A percentile compares a stretch with the other conserved stretches of the same genome.
Conservation (phyloP, 176 grass and related monocot genomes). For the Luzula sylvatica region DNA sequence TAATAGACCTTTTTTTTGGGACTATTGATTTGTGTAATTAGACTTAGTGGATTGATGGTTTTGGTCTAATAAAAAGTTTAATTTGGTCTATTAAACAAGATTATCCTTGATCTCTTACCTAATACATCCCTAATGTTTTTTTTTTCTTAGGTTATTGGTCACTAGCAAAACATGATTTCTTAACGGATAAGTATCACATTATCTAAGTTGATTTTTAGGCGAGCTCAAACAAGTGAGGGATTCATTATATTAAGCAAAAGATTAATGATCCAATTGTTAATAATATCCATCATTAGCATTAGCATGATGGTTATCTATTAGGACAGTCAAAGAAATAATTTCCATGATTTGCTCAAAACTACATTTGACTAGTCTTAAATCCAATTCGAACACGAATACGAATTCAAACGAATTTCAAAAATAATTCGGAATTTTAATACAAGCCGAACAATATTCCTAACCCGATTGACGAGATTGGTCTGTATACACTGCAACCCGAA, state of each 20-base stretch:
- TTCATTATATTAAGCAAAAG: background rate
- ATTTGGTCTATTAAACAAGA: constrained; percentile 10
- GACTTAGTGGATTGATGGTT: background rate
- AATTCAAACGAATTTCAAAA: too few relatives aligned
- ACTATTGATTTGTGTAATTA: constrained; percentile 11
- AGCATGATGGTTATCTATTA: constrained; percentile 18
- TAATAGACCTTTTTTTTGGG: background rate
- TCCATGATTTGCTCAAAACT: too few relatives aligned
- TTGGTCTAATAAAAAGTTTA: constrained; percentile 10
- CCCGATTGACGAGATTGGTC: too few relatives aligned
- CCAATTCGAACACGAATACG: too few relatives aligned
- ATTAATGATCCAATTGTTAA: constrained; percentile 17
- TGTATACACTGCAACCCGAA: too few relatives aligned
- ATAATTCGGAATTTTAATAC: too few relatives aligned
- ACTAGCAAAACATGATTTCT: constrained; percentile 22
- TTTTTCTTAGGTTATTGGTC: background rate
- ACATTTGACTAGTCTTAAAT: too few relatives aligned
- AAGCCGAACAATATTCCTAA: too few relatives aligned
- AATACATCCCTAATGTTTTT: constrained; percentile 21
- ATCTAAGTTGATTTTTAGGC: constrained; percentile 15
- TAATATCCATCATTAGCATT: constrained; percentile 21
- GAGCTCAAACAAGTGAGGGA: background rate
- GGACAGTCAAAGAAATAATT: too few relatives aligned
- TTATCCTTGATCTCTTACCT: constrained; percentile 19
- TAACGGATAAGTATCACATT: constrained; percentile 35